Percentiles rank a stretch among this genome's conserved stretches.
Evolutionary conservation across 306 rosid genomes (phyloP).

Genomic region (Carpinus fangiana): DNA sequence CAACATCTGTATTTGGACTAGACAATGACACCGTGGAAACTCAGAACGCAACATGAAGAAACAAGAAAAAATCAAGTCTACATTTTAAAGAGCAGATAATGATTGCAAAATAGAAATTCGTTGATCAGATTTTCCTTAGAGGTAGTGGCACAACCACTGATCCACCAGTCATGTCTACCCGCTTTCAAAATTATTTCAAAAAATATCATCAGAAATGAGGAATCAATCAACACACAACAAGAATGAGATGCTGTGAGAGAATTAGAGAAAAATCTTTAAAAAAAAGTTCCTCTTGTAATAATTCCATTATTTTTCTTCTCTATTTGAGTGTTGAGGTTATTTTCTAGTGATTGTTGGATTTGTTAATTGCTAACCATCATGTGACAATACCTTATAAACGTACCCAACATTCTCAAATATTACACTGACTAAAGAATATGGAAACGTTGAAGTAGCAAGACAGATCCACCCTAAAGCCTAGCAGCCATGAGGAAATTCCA

Average conservation of each 20-base stretch:
- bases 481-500: no score
- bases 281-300: not conserved
- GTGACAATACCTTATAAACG: no score
- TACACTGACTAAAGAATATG: no score
- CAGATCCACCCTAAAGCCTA: no score
- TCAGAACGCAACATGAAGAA: not conserved
- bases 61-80: not conserved
- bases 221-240: not conserved
- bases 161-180: no score
- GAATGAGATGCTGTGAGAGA: not conserved
- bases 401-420: no score
- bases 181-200: not conserved
- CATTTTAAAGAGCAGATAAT: not conserved
- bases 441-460: no score
- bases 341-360: no score
- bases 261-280: not conserved
- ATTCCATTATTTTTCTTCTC: not conserved
- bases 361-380: no score
- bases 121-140: not conserved
- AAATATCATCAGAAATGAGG: not conserved
- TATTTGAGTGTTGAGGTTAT: no score
- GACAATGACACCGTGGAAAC: conserved; percentile 13
- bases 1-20: conserved; percentile 65
- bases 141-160: no score
- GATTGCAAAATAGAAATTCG: not conserved